Percentiles rank a stretch among this genome's conserved stretches.
Conservation (phyloP, 352 stramenopile genomes). For the Pythium biforme region DNA sequence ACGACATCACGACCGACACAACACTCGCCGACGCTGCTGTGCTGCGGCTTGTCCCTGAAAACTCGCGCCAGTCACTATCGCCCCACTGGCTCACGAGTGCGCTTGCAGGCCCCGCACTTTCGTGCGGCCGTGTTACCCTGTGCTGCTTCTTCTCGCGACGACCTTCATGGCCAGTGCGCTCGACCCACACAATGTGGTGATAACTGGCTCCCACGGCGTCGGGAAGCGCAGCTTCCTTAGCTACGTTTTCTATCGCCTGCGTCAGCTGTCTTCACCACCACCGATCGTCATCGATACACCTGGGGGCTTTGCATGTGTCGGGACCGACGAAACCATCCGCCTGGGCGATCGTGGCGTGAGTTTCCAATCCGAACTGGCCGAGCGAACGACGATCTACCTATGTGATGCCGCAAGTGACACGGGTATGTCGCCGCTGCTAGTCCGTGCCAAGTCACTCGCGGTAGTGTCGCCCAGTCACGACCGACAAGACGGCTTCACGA, state of each 20-base stretch:
- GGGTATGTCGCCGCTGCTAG: background rate
- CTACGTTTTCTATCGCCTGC: constrained; percentile 34
- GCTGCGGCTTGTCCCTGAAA: background rate
- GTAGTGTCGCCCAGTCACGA: constrained; percentile 11
- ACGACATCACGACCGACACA: background rate
- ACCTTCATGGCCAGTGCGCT: constrained; percentile 7
- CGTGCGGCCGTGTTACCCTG: constrained; percentile 13
- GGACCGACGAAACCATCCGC: constrained; percentile 24
- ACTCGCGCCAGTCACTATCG: too few species aligned
- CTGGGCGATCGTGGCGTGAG: constrained; percentile 24
- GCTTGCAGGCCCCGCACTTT: background rate
- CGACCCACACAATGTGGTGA: constrained; percentile 22
- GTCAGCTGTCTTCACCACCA: constrained; percentile 13
- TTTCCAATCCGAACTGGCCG: constrained; percentile 29
- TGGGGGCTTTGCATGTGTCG: constrained; percentile 34
- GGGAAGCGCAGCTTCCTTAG: constrained; percentile 44
- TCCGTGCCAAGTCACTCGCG: constrained; percentile 29
- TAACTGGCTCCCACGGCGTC: constrained; percentile 38
- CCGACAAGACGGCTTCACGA: background rate
- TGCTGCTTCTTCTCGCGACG: constrained; percentile 8
- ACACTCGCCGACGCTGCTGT: background rate
- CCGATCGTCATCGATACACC: constrained; percentile 32
- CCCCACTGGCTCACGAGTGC: constrained; percentile 5
- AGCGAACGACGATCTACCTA: constrained; percentile 33
- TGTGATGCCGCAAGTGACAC: constrained; percentile 21